These are phyloP conservation scores for Phaeosphaeriaceae sp. DNA, from an alignment of 2,329 filamentous ascomycete species.

Conservation along the genomic window DNA sequence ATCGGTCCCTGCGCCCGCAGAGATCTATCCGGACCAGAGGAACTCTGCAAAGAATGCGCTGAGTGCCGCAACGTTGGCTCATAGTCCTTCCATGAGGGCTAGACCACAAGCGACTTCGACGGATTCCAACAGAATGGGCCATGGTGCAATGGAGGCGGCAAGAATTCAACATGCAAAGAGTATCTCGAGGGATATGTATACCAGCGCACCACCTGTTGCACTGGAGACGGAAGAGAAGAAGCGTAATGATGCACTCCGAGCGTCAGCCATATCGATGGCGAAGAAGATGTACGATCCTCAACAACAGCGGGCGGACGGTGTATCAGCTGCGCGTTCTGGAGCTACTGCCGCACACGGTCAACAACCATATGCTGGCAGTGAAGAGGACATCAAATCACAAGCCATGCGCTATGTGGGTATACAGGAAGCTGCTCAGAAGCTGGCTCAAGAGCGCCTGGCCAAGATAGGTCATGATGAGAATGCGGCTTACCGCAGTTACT, in stretches of 20 bases:
- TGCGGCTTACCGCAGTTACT: constrained; percentile 76
- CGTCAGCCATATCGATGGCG: constrained; percentile 88
- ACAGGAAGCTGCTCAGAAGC: constrained; percentile 85
- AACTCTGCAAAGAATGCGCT: constrained; percentile 73
- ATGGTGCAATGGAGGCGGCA: constrained; percentile 66
- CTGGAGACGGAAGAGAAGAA: constrained; percentile 77
- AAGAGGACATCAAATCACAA: constrained; percentile 60
- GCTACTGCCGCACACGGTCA: constrained; percentile 43
- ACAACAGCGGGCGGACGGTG: constrained; percentile 65
- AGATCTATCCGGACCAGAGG: constrained; percentile 61
- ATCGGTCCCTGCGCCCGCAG: constrained; percentile 61
- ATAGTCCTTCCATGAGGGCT: constrained; percentile 51
- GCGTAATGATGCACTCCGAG: constrained; percentile 74
- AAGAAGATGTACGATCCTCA: constrained; percentile 81
- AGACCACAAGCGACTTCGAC: constrained; percentile 20
- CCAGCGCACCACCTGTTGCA: constrained; percentile 74
- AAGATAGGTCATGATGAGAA: constrained; percentile 77
- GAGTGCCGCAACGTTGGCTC: constrained; percentile 74
- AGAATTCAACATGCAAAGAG: constrained; percentile 71
- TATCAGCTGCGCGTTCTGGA: constrained; percentile 41
- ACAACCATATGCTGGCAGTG: constrained; percentile 32
- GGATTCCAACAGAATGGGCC: constrained; percentile 51
- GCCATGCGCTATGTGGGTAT: constrained; percentile 66
- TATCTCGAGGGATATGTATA: constrained; percentile 78
- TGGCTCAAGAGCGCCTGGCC: constrained; percentile 82